A percentile compares a stretch with the other conserved stretches of the same genome.
These are phyloP conservation scores for Podosphaera fusca DNA, from an alignment of 2,329 filamentous ascomycete species.

Conservation along the genomic window DNA sequence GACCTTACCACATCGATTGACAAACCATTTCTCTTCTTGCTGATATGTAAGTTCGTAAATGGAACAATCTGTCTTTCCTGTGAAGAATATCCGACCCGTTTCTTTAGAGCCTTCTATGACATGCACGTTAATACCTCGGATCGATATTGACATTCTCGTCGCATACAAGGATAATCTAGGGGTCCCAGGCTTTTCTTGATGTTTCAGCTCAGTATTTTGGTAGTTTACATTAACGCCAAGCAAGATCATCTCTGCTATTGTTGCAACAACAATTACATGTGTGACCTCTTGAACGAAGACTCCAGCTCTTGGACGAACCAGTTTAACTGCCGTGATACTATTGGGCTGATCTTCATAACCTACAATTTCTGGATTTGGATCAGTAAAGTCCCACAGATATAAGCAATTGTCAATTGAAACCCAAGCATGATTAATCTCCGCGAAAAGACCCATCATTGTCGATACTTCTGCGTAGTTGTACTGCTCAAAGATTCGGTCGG, in stretches of 20 bases:
- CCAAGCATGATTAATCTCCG: conserved; percentile 87
- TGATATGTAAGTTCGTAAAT: conserved; percentile 91
- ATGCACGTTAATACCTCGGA: conserved; percentile 54
- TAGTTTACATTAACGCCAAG: conserved; percentile 57
- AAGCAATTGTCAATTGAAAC: conserved; percentile 86
- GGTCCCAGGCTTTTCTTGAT: conserved; percentile 43
- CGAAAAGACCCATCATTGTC: conserved; percentile 88
- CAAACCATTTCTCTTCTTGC: conserved; percentile 94
- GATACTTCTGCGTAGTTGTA: conserved; percentile 71
- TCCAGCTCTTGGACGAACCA: conserved; percentile 62
- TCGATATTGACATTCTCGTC: conserved; percentile 61
- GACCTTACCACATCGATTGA: conserved; percentile 63
- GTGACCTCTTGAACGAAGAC: conserved; percentile 77
- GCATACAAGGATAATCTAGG: conserved; percentile 61
- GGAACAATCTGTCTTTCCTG: conserved; percentile 57
- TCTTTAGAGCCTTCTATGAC: conserved; percentile 55
- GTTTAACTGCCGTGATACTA: conserved; percentile 73
- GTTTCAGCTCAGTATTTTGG: conserved; percentile 37
- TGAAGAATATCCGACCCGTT: conserved; percentile 82
- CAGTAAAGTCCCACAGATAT: conserved; percentile 94
- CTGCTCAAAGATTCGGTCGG: conserved; percentile 77
- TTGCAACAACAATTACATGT: conserved; percentile 74
- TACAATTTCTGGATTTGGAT: conserved; percentile 73
- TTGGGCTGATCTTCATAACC: conserved; percentile 78
- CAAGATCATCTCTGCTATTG: conserved; percentile 60